Percentiles rank a stretch among this genome's conserved stretches.
Evolutionary conservation across 805 yeast genomes (phyloP).

Genomic region (Spathaspora gorwiae): DNA sequence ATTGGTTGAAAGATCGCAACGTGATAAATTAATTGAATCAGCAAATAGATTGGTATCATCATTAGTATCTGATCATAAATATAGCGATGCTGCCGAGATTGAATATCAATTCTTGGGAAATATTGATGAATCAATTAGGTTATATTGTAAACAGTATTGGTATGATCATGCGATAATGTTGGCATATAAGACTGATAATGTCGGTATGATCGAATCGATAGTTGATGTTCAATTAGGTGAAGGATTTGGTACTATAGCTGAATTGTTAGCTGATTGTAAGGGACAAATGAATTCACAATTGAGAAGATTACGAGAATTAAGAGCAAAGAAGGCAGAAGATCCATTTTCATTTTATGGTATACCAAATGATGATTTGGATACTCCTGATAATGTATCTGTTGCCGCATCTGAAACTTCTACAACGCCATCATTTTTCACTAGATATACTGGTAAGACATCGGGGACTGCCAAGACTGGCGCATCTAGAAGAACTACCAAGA

Average conservation of each 20-base stretch:
- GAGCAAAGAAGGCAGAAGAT: slow-evolving; percentile 77
- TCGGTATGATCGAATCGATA: slow-evolving; percentile 49
- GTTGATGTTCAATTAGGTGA: slow-evolving; percentile 78
- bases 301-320: slow-evolving; percentile 74
- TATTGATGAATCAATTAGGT: slow-evolving; percentile 55
- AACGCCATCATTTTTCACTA: slow-evolving; percentile 86
- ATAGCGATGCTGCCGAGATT: slow-evolving; percentile 76
- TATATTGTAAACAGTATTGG: slow-evolving; percentile 69
- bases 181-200: slow-evolving; percentile 41
- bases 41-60: slow-evolving; percentile 59
- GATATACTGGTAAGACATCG: slow-evolving; percentile 92
- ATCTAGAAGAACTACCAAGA: slow-evolving; percentile 86
- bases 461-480: slow-evolving; percentile 98
- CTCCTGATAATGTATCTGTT: slow-evolving; percentile 89
- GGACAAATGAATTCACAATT: slow-evolving; percentile 82
- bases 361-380: slow-evolving; percentile 54
- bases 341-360: slow-evolving; percentile 80
- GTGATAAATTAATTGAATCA: slow-evolving; percentile 23
- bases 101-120: slow-evolving; percentile 59
- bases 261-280: slow-evolving; percentile 88
- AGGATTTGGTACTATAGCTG: slow-evolving; percentile 84
- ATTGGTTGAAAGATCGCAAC: slow-evolving; percentile 42
- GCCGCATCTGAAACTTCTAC: slow-evolving; percentile 94
- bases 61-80: slow-evolving; percentile 65
- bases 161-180: slow-evolving; percentile 75